Conservation (phyloP, 495 filamentous ascomycete genomes). For the Podospora bellae-mahoneyi region DNA sequence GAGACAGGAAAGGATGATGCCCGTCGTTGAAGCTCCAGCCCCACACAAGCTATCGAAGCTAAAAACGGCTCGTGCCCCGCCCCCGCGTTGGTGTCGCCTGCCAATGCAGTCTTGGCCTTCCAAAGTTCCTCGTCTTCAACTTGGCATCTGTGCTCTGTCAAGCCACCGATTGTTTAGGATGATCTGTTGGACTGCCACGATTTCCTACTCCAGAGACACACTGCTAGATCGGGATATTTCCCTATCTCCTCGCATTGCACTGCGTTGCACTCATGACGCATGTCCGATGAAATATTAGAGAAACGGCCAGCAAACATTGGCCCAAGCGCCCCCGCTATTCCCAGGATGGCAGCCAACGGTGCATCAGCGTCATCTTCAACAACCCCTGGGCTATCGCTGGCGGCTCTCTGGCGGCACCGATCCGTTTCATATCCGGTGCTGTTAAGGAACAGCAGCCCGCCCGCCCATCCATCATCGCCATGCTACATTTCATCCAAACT, state of each 20-base stretch:
- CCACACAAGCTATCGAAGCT: neutral
- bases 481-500: constrained; percentile 1
- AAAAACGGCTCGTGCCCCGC: neutral
- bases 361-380: neutral
- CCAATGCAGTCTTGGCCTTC: too few species aligned
- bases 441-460: neutral
- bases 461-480: neutral
- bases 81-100: neutral
- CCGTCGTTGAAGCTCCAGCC: neutral
- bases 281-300: too few species aligned
- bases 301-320: too few species aligned
- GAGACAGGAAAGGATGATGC: neutral
- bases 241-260: too few species aligned
- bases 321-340: neutral
- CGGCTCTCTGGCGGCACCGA: neutral
- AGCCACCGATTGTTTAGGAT: too few species aligned
- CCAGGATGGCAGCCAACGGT: neutral
- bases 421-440: neutral
- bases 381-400: neutral
- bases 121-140: too few species aligned
- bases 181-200: too few species aligned
- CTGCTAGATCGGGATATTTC: too few species aligned
- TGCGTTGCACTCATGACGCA: too few species aligned
- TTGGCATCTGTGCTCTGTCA: too few species aligned
- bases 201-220: too few species aligned